Evolutionary conservation across 2,329 filamentous ascomycete genomes (phyloP).

Genomic region (Penicillium sp.): DNA sequence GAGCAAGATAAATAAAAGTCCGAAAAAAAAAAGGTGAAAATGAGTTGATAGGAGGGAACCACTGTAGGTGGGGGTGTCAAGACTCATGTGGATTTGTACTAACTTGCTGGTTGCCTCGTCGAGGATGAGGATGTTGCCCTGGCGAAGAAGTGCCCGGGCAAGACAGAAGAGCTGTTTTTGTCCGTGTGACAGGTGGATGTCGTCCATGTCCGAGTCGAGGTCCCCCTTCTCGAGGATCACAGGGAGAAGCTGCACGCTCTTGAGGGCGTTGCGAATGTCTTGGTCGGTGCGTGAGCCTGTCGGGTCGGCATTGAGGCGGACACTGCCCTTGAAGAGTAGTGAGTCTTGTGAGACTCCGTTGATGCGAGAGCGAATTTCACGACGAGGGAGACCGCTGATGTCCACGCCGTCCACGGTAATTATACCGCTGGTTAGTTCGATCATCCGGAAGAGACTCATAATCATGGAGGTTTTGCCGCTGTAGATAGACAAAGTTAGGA

Average conservation of each 20-base stretch:
- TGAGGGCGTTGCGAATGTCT: slow-evolving; percentile 41
- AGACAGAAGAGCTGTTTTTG: slow-evolving; percentile 67
- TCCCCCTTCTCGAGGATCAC: slow-evolving; percentile 43
- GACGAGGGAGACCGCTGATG: slow-evolving; percentile 41
- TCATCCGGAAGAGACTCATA: slow-evolving; percentile 46
- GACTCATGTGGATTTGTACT: slow-evolving; percentile 15
- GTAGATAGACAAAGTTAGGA: slow-evolving; percentile 4
- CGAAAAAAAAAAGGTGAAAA: slow-evolving; percentile 8
- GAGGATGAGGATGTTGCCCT: slow-evolving; percentile 47
- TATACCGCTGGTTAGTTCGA: slow-evolving; percentile 42
- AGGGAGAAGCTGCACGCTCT: slow-evolving; percentile 40
- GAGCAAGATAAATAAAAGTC: not conserved
- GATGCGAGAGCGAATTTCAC: slow-evolving; percentile 44
- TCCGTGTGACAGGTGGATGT: slow-evolving; percentile 57
- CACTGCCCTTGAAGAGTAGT: slow-evolving; percentile 44
- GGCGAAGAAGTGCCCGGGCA: slow-evolving; percentile 59
- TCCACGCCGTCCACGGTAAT: slow-evolving; percentile 49
- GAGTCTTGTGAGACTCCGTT: slow-evolving; percentile 50
- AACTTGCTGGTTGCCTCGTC: slow-evolving; percentile 48
- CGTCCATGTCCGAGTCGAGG: slow-evolving; percentile 48
- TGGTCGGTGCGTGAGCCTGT: slow-evolving; percentile 33
- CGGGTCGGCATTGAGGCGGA: slow-evolving; percentile 46
- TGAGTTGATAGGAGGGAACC: slow-evolving; percentile 11
- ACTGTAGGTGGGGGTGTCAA: slow-evolving; percentile 14
- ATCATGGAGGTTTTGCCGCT: slow-evolving; percentile 50